Conservation (phyloP, 2,329 filamentous ascomycete genomes). For the Aspergillus uvarum region DNA sequence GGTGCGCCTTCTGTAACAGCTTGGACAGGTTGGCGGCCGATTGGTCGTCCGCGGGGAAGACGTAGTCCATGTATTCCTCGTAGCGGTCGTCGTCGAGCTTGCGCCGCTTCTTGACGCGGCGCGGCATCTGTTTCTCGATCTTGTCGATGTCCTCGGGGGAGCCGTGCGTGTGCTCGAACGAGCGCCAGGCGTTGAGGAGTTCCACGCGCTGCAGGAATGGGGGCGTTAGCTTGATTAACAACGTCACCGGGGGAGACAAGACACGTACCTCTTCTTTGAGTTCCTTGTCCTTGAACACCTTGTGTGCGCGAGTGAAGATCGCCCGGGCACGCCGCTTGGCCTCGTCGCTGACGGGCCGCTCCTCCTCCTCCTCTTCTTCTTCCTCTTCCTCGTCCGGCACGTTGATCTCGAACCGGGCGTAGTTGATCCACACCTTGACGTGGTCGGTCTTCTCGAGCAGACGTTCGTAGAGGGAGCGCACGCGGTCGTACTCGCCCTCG, state of each 20-base stretch:
- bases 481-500: constrained; percentile 83
- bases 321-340: constrained; percentile 79
- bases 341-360: constrained; percentile 68
- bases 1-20: constrained; percentile 79
- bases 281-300: constrained; percentile 82
- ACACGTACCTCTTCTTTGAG: constrained; percentile 74
- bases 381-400: constrained; percentile 72
- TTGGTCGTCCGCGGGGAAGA: constrained; percentile 94
- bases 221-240: constrained; percentile 31
- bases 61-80: constrained; percentile 95
- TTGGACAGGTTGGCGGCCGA: constrained; percentile 79
- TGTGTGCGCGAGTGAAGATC: constrained; percentile 82
- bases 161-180: constrained; percentile 87
- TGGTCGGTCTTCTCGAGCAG: constrained; percentile 94
- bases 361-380: constrained; percentile 60
- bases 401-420: constrained; percentile 97
- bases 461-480: constrained; percentile 81
- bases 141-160: constrained; percentile 70
- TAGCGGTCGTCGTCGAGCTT: constrained; percentile 89
- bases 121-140: constrained; percentile 90
- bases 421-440: constrained; percentile 98
- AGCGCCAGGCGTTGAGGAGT: constrained; percentile 86
- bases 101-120: constrained; percentile 86
- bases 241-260: not conserved
- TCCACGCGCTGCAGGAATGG: constrained; percentile 63